phyloP scores from a whole-genome alignment of 169 alveolate genomes.

The Plasmodium inui region DNA sequence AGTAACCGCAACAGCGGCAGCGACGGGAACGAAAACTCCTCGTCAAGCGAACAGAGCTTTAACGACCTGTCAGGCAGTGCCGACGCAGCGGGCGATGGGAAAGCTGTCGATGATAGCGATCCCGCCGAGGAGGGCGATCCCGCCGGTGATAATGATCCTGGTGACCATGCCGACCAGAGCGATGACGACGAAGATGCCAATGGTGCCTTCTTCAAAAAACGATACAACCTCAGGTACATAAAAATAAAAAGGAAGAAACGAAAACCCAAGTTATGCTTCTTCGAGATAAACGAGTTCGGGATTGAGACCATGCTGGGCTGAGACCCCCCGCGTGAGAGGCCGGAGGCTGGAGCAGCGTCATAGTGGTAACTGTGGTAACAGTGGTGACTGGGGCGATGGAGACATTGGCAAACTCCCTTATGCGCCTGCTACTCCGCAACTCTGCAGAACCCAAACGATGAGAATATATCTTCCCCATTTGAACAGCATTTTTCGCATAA shows the following conservation, averaged over 20 bases:
- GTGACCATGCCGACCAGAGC: background rate
- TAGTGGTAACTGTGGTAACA: background rate
- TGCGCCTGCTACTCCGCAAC: background rate
- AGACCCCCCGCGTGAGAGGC: background rate
- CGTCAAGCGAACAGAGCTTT: conserved; percentile 41
- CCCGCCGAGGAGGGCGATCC: background rate
- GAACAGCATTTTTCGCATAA: background rate
- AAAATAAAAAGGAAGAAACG: conserved; percentile 21
- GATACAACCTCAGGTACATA: conserved; percentile 57
- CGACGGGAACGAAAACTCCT: background rate
- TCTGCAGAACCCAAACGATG: background rate
- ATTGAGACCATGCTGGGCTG: conserved; percentile 25
- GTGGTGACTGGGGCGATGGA: background rate
- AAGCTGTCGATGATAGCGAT: background rate
- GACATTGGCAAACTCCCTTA: background rate
- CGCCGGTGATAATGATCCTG: background rate
- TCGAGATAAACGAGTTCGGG: conserved; percentile 52
- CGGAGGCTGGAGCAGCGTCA: background rate
- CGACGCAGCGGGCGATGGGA: background rate
- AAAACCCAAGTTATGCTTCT: conserved; percentile 20
- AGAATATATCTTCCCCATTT: background rate
- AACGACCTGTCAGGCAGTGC: background rate
- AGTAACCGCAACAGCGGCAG: background rate
- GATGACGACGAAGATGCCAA: background rate
- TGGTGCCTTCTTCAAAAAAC: conserved; percentile 15